Conservation (phyloP, 768 basidiomycete species). For the Agaricus subrufescens region DNA sequence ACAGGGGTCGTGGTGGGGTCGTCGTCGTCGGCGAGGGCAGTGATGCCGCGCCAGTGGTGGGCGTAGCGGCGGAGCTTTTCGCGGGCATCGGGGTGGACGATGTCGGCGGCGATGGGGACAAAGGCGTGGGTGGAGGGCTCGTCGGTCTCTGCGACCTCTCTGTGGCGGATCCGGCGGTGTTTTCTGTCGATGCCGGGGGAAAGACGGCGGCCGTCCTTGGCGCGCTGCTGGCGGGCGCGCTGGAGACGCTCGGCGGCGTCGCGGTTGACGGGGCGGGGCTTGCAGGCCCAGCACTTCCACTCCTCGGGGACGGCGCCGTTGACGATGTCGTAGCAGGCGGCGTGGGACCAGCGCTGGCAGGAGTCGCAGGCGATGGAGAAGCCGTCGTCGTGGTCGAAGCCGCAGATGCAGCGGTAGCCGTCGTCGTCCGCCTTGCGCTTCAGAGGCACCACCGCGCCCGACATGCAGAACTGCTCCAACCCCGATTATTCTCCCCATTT, state of each 20-base stretch:
- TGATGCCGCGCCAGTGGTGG: conserved; percentile 61
- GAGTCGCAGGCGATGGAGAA: conserved; percentile 82
- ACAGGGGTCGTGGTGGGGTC: conserved; percentile 5
- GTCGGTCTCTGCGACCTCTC: conserved; percentile 47
- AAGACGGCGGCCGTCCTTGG: background rate
- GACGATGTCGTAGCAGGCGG: conserved; percentile 66
- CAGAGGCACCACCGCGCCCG: background rate
- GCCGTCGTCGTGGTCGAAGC: conserved; percentile 70
- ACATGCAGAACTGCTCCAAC: background rate
- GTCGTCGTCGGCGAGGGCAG: conserved; percentile 30
- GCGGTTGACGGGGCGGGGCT: conserved; percentile 39
- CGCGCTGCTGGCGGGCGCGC: conserved; percentile 27
- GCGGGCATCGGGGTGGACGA: conserved; percentile 37
- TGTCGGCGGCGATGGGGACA: conserved; percentile 41
- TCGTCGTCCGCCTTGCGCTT: conserved; percentile 23
- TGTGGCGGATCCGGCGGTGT: conserved; percentile 26
- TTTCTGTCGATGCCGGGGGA: conserved; percentile 7
- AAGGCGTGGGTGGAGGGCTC: conserved; percentile 42
- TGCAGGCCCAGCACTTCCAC: conserved; percentile 64
- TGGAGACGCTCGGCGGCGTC: conserved; percentile 38
- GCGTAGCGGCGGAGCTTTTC: conserved; percentile 54
- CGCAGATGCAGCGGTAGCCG: conserved; percentile 70
- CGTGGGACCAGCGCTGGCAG: conserved; percentile 83
- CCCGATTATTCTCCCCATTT: background rate
- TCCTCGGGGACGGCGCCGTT: conserved; percentile 62